phyloP scores from a whole-genome alignment of 768 basidiomycete species.

The Lentinus brumalis region DNA sequence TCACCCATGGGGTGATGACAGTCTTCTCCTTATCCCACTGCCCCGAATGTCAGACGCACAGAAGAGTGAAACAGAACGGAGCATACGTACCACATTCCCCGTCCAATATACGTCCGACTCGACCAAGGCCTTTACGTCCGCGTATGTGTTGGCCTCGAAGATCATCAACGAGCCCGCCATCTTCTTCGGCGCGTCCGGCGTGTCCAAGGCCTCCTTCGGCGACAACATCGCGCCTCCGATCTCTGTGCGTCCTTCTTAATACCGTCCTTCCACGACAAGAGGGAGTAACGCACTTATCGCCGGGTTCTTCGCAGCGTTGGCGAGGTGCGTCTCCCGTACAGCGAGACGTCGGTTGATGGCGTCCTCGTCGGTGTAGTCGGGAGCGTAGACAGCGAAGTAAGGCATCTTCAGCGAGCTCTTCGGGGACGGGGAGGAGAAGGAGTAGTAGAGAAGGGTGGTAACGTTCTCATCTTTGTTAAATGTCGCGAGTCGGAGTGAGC shows the following conservation, averaged over 20 bases:
- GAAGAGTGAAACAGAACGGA: neutral
- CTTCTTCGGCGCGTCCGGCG: constrained; percentile 45
- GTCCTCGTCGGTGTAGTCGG: constrained; percentile 62
- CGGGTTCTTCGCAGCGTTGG: constrained; percentile 42
- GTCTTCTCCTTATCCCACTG: constrained; percentile 25
- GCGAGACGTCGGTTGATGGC: constrained; percentile 59
- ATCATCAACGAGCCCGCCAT: constrained; percentile 61
- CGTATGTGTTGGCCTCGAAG: constrained; percentile 54
- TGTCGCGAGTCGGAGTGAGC: too few species aligned
- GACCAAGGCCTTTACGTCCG: constrained; percentile 41
- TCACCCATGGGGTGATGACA: constrained; percentile 16
- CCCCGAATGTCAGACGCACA: neutral
- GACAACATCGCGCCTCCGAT: constrained; percentile 25
- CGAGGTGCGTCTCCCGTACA: constrained; percentile 56
- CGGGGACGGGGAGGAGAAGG: too few species aligned
- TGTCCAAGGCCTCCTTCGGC: constrained; percentile 21
- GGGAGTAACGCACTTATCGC: constrained; percentile 47
- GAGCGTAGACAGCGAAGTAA: constrained; percentile 62
- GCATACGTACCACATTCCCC: constrained; percentile 42
- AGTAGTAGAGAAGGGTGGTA: too few species aligned
- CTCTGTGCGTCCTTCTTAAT: constrained; percentile 1
- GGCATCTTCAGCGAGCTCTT: constrained; percentile 5
- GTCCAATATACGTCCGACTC: constrained; percentile 47
- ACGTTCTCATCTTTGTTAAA: too few species aligned
- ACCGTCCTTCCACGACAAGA: neutral